phyloP scores from a whole-genome alignment of 768 basidiomycete species.

The Filobasidium floriforme region DNA sequence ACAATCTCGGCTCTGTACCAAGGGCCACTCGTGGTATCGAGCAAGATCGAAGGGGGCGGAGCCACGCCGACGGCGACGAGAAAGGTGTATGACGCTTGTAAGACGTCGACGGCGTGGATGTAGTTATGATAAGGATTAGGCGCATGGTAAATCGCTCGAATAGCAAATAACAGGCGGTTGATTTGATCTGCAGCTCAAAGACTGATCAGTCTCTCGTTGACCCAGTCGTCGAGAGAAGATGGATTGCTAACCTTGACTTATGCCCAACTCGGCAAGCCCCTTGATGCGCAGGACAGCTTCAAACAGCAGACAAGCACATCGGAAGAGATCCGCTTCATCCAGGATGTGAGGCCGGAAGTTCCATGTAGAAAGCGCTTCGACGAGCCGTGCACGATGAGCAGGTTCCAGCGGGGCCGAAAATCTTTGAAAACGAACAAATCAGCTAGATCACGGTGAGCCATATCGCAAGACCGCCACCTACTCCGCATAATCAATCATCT shows the following conservation, averaged over 20 bases:
- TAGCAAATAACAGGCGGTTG: constrained; percentile 68
- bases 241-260: constrained; percentile 40
- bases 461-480: constrained; percentile 25
- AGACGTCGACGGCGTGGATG: constrained; percentile 89
- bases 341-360: constrained; percentile 81
- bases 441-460: constrained; percentile 4
- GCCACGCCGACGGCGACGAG: constrained; percentile 69
- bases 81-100: constrained; percentile 85
- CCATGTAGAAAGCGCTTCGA: constrained; percentile 68
- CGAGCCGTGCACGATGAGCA: constrained; percentile 54
- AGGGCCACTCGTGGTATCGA: constrained; percentile 39
- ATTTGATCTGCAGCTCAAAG: constrained; percentile 56
- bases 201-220: not conserved
- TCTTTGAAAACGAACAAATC: constrained; percentile 25
- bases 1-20: constrained; percentile 33
- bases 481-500: constrained; percentile 38
- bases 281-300: constrained; percentile 74
- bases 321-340: constrained; percentile 69
- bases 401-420: constrained; percentile 49
- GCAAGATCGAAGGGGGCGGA: constrained; percentile 63
- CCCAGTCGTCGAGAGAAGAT: not conserved
- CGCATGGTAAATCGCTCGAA: constrained; percentile 82
- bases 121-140: constrained; percentile 97
- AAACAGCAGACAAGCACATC: constrained; percentile 77
- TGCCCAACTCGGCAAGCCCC: constrained; percentile 48